Base-by-base conservation (phyloP, 805 yeast genomes). In the Saturnispora sanitii region DNA sequence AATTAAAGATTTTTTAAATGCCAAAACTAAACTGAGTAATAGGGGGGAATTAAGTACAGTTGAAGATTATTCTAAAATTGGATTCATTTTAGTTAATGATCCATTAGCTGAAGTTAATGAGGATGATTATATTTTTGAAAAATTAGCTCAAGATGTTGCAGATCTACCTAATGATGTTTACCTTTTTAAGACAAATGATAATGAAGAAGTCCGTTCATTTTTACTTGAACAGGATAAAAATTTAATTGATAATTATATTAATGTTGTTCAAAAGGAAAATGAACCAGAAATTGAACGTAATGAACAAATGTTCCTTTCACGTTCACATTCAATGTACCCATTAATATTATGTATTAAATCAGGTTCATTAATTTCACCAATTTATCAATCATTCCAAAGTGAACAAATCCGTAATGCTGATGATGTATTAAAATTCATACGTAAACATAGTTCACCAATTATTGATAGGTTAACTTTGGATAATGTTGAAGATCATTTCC, bases 291-390 rank as follows among this genome's bases (percentile, higher is more conserved):
- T 41, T 2, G 21, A 21, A 36, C 43, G 4, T 46, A 64, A 75
- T 53, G 65, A 67, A 38, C 70, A 68, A 16, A 55, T 71, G 62
- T 66, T 65, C 45, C 56, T 66, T 15, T 64, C 81, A 19, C 70
- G 74, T 21, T 65, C 79, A 2, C 55, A 77, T 20, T 67, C 86
- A 0, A 66, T 79, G 6, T 64, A 65, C 27, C 94, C 94, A 2
- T 75, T 83, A 13, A 50, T 82, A 16, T 58, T 77, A 23, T 62
- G 79, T 18, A 71, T 79, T 55, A 79, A 73, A 49, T 80, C 80
- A 40, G 70, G 72, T 40, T 62, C 75, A 12, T 53, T 73, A 41
- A 52, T 71, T 25, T 69, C 83, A 0, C 60, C 63, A 4, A 68
- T 78, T 4, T 79, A 58, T 47, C 82, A 73, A 48, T 76, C 74